These are phyloP conservation scores for Ascomycota sp. DNA, from an alignment of 2,329 filamentous ascomycete species.

Conservation along the genomic window DNA sequence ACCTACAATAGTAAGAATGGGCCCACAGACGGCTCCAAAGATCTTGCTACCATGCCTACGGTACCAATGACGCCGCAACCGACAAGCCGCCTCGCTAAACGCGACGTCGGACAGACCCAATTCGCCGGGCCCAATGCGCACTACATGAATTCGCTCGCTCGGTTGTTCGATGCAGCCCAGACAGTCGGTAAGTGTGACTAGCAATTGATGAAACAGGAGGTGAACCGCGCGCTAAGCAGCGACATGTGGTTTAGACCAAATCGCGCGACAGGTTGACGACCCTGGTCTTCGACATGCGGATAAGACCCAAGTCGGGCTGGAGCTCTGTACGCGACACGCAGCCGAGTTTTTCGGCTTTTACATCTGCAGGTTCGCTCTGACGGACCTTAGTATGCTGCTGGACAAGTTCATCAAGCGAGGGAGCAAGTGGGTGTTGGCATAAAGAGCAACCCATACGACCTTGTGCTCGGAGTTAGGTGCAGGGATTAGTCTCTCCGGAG, in stretches of 20 bases:
- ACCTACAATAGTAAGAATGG: constrained; percentile 19
- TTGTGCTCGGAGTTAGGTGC: no score
- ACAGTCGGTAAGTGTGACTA: constrained; percentile 74
- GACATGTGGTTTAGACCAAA: no score
- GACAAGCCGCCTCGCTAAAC: constrained; percentile 47
- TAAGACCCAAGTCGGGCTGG: constrained; percentile 84
- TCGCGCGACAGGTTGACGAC: constrained; percentile 88
- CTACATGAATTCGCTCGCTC: constrained; percentile 81
- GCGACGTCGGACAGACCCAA: constrained; percentile 45
- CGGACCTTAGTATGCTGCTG: constrained; percentile 64
- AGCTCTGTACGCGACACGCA: constrained; percentile 80
- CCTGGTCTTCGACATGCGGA: constrained; percentile 80
- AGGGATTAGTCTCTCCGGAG: no score
- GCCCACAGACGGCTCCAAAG: constrained; percentile 9
- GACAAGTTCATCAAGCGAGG: constrained; percentile 96
- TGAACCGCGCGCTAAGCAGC: no score
- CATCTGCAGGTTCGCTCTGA: constrained; percentile 82
- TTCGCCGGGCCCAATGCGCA: constrained; percentile 71
- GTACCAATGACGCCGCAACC: constrained; percentile 55
- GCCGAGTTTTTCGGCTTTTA: constrained; percentile 97
- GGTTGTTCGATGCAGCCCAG: constrained; percentile 83
- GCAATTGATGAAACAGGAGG: no score
- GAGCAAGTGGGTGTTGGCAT: constrained; percentile 61
- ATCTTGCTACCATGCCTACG: constrained; percentile 38
- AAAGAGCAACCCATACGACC: no score